Conservation (phyloP, 306 rosid genomes). For the Gillenia trifoliata region DNA sequence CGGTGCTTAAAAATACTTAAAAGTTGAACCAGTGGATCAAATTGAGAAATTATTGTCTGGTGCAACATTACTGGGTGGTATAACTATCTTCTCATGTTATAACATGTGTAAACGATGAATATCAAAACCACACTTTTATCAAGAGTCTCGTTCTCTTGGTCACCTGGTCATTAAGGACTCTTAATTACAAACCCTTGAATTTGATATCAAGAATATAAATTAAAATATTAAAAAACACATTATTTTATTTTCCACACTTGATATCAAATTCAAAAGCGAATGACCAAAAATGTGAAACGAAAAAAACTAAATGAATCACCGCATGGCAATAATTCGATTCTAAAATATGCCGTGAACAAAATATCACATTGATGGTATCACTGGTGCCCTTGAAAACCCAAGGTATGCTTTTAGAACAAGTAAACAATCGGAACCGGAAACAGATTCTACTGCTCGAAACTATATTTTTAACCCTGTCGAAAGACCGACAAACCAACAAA, state of each 20-base stretch:
- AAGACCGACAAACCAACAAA: slow-evolving; percentile 28
- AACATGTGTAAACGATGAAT: too few relatives aligned
- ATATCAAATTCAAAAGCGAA: too few relatives aligned
- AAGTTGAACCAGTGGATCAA: not conserved
- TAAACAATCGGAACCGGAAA: slow-evolving; percentile 1
- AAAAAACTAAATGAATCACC: too few relatives aligned
- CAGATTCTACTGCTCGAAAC: not conserved
- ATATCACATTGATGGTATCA: not conserved
- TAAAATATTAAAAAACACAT: too few relatives aligned
- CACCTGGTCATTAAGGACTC: too few relatives aligned
- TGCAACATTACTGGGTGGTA: too few relatives aligned
- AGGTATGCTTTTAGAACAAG: slow-evolving; percentile 8
- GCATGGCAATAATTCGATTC: too few relatives aligned
- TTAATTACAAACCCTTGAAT: not conserved
- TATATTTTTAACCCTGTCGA: slow-evolving; percentile 12
- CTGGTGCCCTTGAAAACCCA: not conserved
- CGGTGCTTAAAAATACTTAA: too few relatives aligned
- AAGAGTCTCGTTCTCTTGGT: too few relatives aligned
- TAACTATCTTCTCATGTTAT: not conserved
- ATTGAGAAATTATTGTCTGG: not conserved
- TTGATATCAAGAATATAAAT: too few relatives aligned
- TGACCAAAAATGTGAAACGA: not conserved
- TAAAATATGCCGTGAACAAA: not conserved
- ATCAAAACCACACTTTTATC: too few relatives aligned
- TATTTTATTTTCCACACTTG: too few relatives aligned